Percentiles rank a stretch among this genome's conserved stretches.
phyloP scores from a whole-genome alignment of 1,139 yeast species.

The Diutina neorugosa region DNA sequence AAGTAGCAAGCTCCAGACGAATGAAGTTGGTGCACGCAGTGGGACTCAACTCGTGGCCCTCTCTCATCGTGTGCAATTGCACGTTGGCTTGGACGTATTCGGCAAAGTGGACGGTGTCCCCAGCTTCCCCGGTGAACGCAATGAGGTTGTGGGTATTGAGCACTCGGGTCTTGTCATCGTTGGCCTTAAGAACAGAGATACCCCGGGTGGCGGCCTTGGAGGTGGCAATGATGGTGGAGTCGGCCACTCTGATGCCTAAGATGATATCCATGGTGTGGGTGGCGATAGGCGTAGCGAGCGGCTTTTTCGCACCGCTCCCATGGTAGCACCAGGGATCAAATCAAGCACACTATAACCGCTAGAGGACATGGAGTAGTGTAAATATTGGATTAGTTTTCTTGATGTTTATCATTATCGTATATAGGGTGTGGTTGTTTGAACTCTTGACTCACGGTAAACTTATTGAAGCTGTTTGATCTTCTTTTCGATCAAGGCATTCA shows the following conservation, averaged over 20 bases:
- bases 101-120: constrained; percentile 95
- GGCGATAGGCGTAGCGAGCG: neutral
- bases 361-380: too few relatives aligned
- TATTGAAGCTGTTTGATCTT: constrained; percentile 13
- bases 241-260: constrained; percentile 74
- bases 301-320: neutral
- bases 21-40: constrained; percentile 82
- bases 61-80: constrained; percentile 79
- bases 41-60: constrained; percentile 70
- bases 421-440: neutral
- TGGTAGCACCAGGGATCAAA: neutral
- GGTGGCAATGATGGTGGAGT: constrained; percentile 77
- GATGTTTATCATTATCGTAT: too few relatives aligned
- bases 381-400: too few relatives aligned
- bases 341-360: too few relatives aligned
- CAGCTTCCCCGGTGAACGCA: constrained; percentile 93
- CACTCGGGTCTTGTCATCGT: constrained; percentile 78
- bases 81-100: constrained; percentile 90
- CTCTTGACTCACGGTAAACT: neutral
- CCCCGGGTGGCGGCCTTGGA: constrained; percentile 94
- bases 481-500: constrained; percentile 39
- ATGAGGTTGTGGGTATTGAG: constrained; percentile 69
- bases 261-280: constrained; percentile 61
- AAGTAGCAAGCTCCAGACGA: constrained; percentile 77
- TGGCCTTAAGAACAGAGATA: constrained; percentile 72